Percentiles rank a stretch among this genome's conserved stretches.
Conservation (phyloP, 257 asterid species). For the Nicotiana obtusifolia region DNA sequence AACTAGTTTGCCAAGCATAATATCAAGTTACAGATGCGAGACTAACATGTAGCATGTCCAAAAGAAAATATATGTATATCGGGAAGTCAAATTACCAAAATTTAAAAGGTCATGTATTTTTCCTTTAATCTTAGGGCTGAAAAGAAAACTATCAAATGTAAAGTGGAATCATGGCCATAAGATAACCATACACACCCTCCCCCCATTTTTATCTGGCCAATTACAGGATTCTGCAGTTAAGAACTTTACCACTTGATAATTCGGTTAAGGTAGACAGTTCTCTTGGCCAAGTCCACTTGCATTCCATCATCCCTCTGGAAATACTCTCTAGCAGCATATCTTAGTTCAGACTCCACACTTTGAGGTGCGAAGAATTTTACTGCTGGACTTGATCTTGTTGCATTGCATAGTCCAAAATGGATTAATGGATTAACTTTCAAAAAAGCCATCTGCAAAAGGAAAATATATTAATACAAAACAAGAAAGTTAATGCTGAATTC, state of each 20-base stretch:
- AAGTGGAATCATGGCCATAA: too few relatives aligned
- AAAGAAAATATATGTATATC: too few relatives aligned
- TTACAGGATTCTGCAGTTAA: too few relatives aligned
- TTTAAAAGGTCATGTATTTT: background rate
- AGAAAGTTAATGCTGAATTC: background rate
- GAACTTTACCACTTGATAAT: slow-evolving; percentile 62
- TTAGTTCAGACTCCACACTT: slow-evolving; percentile 61
- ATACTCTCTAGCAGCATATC: slow-evolving; percentile 64
- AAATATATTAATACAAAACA: background rate
- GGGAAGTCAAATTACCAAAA: background rate
- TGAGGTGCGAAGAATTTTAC: slow-evolving; percentile 58
- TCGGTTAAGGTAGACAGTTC: slow-evolving; percentile 63
- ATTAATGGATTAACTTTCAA: slow-evolving; percentile 53
- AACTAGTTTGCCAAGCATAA: background rate
- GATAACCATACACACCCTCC: too few relatives aligned
- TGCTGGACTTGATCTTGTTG: slow-evolving; percentile 78
- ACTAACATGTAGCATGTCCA: background rate
- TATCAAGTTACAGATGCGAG: background rate
- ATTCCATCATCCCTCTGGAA: slow-evolving; percentile 71
- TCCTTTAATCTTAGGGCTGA: background rate
- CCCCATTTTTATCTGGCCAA: too few relatives aligned
- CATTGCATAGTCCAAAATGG: slow-evolving; percentile 82
- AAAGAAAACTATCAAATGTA: background rate
- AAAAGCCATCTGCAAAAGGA: slow-evolving; percentile 50
- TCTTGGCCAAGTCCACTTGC: slow-evolving; percentile 75